These are phyloP conservation scores for Xanthoconium stramineum DNA, from an alignment of 768 basidiomycete genomes.

Conservation along the genomic window DNA sequence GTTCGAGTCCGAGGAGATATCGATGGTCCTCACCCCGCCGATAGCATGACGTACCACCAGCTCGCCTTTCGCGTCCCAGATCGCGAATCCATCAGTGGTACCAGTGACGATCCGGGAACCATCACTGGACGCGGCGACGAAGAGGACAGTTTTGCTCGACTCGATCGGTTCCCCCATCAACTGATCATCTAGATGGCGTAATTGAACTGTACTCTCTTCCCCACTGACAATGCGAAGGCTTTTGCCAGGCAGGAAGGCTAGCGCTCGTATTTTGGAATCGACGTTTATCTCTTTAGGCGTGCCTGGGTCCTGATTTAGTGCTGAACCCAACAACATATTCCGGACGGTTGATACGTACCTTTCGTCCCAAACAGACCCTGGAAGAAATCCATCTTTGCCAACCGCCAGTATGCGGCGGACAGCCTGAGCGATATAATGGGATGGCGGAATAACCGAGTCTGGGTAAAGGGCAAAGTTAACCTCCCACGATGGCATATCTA, in stretches of 20 bases:
- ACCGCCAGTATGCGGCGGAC: background rate
- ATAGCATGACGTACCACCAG: background rate
- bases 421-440: background rate
- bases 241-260: conserved; percentile 8
- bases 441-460: background rate
- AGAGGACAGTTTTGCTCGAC: background rate
- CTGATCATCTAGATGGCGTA: conserved; percentile 1
- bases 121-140: conserved; percentile 11
- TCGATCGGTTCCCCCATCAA: conserved; percentile 13
- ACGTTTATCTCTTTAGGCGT: background rate
- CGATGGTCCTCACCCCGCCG: conserved; percentile 12
- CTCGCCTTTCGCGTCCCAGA: conserved; percentile 2
- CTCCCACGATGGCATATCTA: background rate
- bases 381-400: background rate
- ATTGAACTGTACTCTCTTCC: conserved; percentile 8
- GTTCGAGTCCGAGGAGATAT: conserved; percentile 18
- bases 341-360: background rate
- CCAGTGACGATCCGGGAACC: conserved; percentile 10
- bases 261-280: conserved; percentile 9
- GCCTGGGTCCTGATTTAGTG: background rate
- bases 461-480: background rate
- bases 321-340: background rate
- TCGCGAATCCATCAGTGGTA: conserved; percentile 6
- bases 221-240: conserved; percentile 4
- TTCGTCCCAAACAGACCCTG: background rate